A percentile compares a stretch with the other conserved stretches of the same genome.
phyloP scores from a whole-genome alignment of 768 basidiomycete species.

The Flagelloscypha sp. region DNA sequence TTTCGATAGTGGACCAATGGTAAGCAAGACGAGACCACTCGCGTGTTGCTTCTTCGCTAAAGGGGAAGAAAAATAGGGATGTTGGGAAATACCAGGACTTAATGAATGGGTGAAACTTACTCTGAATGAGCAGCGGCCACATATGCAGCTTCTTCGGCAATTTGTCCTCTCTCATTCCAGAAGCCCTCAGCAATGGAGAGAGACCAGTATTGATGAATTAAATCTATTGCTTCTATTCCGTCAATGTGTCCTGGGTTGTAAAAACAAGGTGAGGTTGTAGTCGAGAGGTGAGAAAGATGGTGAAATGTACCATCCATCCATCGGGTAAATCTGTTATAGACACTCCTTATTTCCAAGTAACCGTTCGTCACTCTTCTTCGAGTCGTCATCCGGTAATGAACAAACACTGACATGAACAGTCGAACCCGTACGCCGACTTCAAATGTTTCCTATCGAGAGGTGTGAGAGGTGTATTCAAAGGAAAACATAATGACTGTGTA shows the following conservation, averaged over 20 bases:
- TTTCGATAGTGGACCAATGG: conserved; percentile 48
- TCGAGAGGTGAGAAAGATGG: too few species aligned
- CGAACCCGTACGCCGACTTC: conserved; percentile 44
- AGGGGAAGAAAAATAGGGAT: too few species aligned
- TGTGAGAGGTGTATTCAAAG: too few species aligned
- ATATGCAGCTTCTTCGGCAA: conserved; percentile 53
- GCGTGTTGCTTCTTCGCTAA: conserved; percentile 37
- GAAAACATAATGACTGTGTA: too few species aligned
- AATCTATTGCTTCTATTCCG: conserved; percentile 40
- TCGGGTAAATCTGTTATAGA: conserved; percentile 35
- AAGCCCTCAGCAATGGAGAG: conserved; percentile 57
- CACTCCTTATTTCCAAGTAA: conserved; percentile 35
- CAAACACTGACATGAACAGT: conserved; percentile 55
- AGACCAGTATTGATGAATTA: conserved; percentile 45
- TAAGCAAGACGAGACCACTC: conserved; percentile 43
- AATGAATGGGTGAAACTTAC: too few species aligned
- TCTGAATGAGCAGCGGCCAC: conserved; percentile 57
- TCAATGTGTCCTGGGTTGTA: too few species aligned
- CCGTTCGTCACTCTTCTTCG: conserved; percentile 42
- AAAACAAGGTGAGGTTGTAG: too few species aligned
- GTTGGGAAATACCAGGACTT: too few species aligned
- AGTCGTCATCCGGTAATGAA: conserved; percentile 41
- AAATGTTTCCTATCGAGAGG: conserved; percentile 47
- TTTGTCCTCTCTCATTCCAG: conserved; percentile 53
- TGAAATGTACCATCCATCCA: conserved; percentile 41